phyloP scores from a whole-genome alignment of 169 alveolate species.

The Prorocentrum cordatum region DNA sequence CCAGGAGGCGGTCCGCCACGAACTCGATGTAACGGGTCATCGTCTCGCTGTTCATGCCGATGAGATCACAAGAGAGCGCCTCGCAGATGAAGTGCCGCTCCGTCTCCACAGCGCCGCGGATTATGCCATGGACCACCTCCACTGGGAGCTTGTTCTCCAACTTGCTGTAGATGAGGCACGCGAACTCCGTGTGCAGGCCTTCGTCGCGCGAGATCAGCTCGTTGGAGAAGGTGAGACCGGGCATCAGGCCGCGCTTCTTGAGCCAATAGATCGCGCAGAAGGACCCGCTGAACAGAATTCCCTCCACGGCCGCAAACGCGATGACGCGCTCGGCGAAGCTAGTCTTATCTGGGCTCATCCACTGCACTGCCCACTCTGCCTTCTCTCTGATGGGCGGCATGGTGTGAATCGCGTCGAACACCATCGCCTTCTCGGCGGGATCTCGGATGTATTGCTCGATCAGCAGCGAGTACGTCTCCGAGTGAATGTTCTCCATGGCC shows the following conservation, averaged over 20 bases:
- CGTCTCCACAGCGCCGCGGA: slow-evolving; percentile 24
- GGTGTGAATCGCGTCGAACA: slow-evolving; percentile 90
- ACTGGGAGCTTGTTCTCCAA: slow-evolving; percentile 23
- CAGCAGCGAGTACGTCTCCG: slow-evolving; percentile 91
- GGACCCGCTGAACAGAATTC: slow-evolving; percentile 93
- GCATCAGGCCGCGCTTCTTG: slow-evolving; percentile 94
- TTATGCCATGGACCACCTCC: slow-evolving; percentile 32
- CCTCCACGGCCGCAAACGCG: slow-evolving; percentile 91
- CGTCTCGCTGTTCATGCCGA: slow-evolving; percentile 9
- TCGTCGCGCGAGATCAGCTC: slow-evolving; percentile 97
- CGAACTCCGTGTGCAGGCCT: slow-evolving; percentile 99
- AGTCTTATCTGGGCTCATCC: slow-evolving; percentile 71
- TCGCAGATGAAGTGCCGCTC: slow-evolving; percentile 45
- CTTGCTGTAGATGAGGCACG: slow-evolving; percentile 82
- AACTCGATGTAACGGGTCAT: slow-evolving; percentile 81
- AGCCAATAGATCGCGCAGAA: slow-evolving; percentile 99
- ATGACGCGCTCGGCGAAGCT: slow-evolving; percentile 93
- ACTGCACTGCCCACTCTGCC: slow-evolving; percentile 91
- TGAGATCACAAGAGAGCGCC: slow-evolving; percentile 23
- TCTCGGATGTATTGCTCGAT: slow-evolving; percentile 85
- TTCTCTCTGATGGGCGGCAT: slow-evolving; percentile 87
- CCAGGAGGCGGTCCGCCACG: slow-evolving; percentile 95
- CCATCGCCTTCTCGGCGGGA: slow-evolving; percentile 86
- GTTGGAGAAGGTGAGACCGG: slow-evolving; percentile 92
- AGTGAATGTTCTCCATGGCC: slow-evolving; percentile 97